These are phyloP conservation scores for Colletotrichum horii DNA, from an alignment of 2,329 filamentous ascomycete species.

Conservation along the genomic window DNA sequence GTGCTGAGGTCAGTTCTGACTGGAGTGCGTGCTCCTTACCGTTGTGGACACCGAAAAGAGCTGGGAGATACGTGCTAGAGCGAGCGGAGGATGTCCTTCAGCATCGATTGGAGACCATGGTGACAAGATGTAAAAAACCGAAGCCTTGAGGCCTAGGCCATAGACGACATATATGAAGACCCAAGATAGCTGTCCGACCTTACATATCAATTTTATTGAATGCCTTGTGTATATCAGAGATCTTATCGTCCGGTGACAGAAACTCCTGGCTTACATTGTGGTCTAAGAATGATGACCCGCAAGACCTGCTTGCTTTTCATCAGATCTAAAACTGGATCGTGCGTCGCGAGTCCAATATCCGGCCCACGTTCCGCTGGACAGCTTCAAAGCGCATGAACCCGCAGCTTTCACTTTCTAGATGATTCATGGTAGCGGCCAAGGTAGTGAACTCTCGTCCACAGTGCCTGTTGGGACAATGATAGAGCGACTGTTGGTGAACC, in stretches of 20 bases:
- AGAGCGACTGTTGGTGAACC: constrained; percentile 41
- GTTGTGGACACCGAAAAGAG: not conserved
- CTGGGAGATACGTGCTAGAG: not conserved
- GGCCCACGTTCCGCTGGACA: constrained; percentile 31
- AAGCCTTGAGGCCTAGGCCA: not conserved
- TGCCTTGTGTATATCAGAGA: not conserved
- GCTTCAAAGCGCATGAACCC: constrained; percentile 39
- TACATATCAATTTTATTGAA: not conserved
- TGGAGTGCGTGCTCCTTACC: not conserved
- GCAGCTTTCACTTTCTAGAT: constrained; percentile 50
- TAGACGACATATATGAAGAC: not conserved
- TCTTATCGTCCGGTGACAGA: too few relatives aligned
- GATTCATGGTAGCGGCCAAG: constrained; percentile 44
- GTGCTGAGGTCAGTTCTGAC: not conserved
- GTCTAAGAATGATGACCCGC: not conserved
- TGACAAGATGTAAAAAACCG: not conserved
- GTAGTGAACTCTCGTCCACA: constrained; percentile 43
- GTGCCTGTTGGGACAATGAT: constrained; percentile 42
- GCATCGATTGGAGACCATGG: not conserved
- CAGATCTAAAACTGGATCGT: constrained; percentile 26
- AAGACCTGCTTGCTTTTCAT: not conserved
- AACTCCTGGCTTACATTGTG: not conserved
- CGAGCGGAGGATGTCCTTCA: not conserved
- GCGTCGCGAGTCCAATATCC: not conserved
- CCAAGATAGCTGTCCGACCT: not conserved